These are phyloP conservation scores for Isoetes taiwanensis DNA, from an alignment of 75 land plant genomes.

Conservation along the genomic window DNA sequence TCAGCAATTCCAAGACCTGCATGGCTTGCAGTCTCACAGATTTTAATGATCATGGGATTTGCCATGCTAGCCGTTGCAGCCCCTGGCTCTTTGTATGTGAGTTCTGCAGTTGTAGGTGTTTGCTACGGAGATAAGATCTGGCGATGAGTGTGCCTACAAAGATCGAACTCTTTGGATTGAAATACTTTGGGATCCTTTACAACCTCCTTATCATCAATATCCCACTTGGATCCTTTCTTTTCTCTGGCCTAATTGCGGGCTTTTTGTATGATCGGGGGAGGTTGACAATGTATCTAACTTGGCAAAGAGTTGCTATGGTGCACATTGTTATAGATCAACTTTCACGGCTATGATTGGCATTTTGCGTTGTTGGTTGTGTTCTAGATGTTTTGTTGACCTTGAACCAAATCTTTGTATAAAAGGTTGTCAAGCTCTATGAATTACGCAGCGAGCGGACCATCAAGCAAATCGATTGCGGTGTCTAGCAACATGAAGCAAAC, in stretches of 20 bases:
- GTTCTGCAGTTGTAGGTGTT: slow-evolving; percentile 54
- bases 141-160: slow-evolving; percentile 42
- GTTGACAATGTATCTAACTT: too few species aligned
- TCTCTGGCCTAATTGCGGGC: slow-evolving; percentile 58
- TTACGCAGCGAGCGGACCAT: too few species aligned
- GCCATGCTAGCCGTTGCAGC: slow-evolving; percentile 32
- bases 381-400: too few species aligned
- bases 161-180: slow-evolving; percentile 61
- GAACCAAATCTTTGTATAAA: too few species aligned
- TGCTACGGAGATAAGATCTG: slow-evolving; percentile 61
- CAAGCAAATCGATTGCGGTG: too few species aligned
- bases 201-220: slow-evolving; percentile 61
- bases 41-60: slow-evolving; percentile 38
- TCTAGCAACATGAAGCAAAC: too few species aligned
- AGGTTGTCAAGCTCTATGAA: too few species aligned
- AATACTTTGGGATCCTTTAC: slow-evolving; percentile 56
- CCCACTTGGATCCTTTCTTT: slow-evolving; percentile 62
- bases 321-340: too few species aligned
- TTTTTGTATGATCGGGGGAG: slow-evolving; percentile 43
- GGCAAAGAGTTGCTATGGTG: too few species aligned
- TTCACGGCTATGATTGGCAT: too few species aligned
- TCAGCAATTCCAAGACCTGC: slow-evolving; percentile 34
- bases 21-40: slow-evolving; percentile 35
- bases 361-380: too few species aligned
- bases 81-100: slow-evolving; percentile 37